Conservation (phyloP, 306 rosid species). For the Arachis stenosperma region DNA sequence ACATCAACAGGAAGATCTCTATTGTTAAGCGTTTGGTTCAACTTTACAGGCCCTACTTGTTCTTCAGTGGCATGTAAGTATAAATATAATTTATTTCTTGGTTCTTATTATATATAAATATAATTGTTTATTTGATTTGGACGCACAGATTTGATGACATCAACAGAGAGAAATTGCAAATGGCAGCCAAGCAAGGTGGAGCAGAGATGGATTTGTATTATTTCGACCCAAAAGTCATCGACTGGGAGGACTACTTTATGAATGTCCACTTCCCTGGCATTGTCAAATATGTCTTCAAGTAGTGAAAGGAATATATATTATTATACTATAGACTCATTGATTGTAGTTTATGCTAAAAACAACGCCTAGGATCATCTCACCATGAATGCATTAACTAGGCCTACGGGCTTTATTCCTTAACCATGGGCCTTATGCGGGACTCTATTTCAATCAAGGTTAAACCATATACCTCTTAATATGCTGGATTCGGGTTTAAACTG, state of each 20-base stretch:
- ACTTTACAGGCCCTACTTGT: conserved; percentile 69
- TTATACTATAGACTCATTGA: no score
- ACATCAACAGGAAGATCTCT: conserved; percentile 56
- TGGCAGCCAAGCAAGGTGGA: conserved; percentile 47
- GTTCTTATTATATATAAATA: no score
- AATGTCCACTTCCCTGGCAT: conserved; percentile 62
- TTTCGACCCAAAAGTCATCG: conserved; percentile 63
- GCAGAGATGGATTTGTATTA: conserved; percentile 57
- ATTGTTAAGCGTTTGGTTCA: conserved; percentile 68
- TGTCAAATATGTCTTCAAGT: conserved; percentile 58
- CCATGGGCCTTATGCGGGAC: no score
- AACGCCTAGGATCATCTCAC: no score
- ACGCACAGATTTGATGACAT: conserved; percentile 66
- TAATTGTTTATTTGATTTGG: background rate
- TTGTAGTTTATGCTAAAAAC: no score
- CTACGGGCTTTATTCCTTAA: no score
- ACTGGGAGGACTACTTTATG: conserved; percentile 78
- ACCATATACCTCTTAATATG: no score
- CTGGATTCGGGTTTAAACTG: no score
- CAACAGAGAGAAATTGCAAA: conserved; percentile 64
- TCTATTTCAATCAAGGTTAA: no score
- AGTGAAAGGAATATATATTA: no score
- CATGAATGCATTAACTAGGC: no score
- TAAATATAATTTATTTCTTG: no score
- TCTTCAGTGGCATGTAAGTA: conserved; percentile 76